phyloP scores from a whole-genome alignment of 495 filamentous ascomycete genomes.

The Daldinia bambusicola region DNA sequence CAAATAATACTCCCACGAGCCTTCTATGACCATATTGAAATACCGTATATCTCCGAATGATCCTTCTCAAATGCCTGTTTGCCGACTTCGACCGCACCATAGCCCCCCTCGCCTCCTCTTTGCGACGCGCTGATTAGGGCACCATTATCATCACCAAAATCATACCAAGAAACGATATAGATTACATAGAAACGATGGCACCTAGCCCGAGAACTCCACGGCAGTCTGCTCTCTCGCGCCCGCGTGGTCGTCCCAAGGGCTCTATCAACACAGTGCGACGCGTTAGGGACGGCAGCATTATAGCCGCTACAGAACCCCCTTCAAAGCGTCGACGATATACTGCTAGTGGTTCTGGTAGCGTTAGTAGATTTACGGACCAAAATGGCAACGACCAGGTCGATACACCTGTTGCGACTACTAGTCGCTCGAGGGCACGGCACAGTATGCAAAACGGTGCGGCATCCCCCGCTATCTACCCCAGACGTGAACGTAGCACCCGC shows the following conservation, averaged over 20 bases:
- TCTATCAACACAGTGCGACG: conserved; percentile 56
- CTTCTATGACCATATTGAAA: background rate
- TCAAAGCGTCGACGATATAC: conserved; percentile 69
- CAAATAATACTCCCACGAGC: conserved; percentile 1
- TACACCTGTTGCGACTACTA: conserved; percentile 45
- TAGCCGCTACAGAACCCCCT: conserved; percentile 63
- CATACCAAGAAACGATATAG: conserved; percentile 31
- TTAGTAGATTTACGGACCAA: conserved; percentile 77
- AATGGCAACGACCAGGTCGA: conserved; percentile 65
- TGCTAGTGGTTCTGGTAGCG: conserved; percentile 82
- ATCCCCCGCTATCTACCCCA: conserved; percentile 56
- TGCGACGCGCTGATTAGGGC: conserved; percentile 51
- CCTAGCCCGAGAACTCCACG: conserved; percentile 56
- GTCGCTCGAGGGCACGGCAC: conserved; percentile 51
- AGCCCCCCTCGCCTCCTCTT: conserved; percentile 48
- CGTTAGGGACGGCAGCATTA: conserved; percentile 50
- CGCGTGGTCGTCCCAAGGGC: conserved; percentile 56
- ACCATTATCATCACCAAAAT: conserved; percentile 42
- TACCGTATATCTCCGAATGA: conserved; percentile 5
- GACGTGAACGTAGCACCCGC: conserved; percentile 64
- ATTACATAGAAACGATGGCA: conserved; percentile 50
- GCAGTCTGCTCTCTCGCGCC: conserved; percentile 52
- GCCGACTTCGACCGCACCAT: conserved; percentile 40
- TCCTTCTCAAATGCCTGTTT: conserved; percentile 51
- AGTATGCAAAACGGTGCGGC: conserved; percentile 48